Conservation (phyloP, 768 basidiomycete species). For the Amanita pallidorosea region DNA sequence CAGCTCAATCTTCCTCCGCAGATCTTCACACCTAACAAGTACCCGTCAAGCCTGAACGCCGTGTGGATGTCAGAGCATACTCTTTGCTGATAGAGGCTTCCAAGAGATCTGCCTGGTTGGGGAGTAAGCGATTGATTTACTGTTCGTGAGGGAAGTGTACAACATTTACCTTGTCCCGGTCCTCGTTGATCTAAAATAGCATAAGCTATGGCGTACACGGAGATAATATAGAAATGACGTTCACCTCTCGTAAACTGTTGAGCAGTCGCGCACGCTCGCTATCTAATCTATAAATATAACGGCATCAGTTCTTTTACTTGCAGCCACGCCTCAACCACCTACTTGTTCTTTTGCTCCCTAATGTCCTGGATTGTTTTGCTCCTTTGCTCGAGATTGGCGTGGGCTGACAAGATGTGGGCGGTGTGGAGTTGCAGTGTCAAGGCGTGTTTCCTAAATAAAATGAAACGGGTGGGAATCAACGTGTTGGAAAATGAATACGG, state of each 20-base stretch:
- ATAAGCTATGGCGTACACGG: neutral
- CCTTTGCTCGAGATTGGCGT: slow-evolving; percentile 70
- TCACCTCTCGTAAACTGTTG: slow-evolving; percentile 58
- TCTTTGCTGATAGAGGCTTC: slow-evolving; percentile 61
- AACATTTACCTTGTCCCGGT: slow-evolving; percentile 53
- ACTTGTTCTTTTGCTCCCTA: slow-evolving; percentile 81
- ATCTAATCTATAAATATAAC: slow-evolving; percentile 42
- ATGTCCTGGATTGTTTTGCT: slow-evolving; percentile 71
- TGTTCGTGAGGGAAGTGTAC: slow-evolving; percentile 3
- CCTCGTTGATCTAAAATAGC: slow-evolving; percentile 58
- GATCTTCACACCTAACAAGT: slow-evolving; percentile 44
- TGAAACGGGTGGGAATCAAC: neutral
- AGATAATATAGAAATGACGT: slow-evolving; percentile 9
- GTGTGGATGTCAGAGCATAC: slow-evolving; percentile 25
- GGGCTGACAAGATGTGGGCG: slow-evolving; percentile 78
- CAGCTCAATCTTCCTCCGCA: slow-evolving; percentile 52
- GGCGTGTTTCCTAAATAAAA: slow-evolving; percentile 66
- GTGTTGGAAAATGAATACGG: neutral
- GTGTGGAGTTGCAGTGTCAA: slow-evolving; percentile 78
- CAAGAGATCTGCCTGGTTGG: slow-evolving; percentile 50
- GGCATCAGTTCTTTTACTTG: slow-evolving; percentile 3
- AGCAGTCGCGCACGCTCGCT: slow-evolving; percentile 65
- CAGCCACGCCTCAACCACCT: too few relatives aligned
- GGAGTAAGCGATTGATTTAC: slow-evolving; percentile 2
- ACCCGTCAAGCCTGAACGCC: neutral